These are phyloP conservation scores for Ceratobasidium sp. DNA, from an alignment of 1,284 basidiomycete species.

Conservation along the genomic window DNA sequence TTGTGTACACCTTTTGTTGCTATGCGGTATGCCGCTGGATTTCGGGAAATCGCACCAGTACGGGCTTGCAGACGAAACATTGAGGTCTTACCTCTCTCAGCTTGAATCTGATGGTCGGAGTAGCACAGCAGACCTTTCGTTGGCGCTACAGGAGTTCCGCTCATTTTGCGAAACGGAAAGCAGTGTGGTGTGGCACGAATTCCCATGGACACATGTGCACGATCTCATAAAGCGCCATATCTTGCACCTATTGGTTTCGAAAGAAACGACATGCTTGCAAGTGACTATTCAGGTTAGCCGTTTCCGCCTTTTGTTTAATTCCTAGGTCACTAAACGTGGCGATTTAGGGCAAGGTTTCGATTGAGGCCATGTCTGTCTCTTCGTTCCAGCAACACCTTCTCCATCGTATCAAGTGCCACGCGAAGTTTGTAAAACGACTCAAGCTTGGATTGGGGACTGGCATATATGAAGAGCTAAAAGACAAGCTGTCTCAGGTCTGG, in stretches of 20 bases:
- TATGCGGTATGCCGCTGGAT: not conserved
- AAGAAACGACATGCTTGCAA: not conserved
- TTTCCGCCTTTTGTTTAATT: too few species aligned
- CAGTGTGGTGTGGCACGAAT: not conserved
- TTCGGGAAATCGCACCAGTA: too few species aligned
- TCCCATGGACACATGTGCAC: not conserved
- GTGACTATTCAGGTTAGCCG: not conserved
- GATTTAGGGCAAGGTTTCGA: not conserved
- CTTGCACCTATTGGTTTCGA: not conserved
- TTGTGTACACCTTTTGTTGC: not conserved
- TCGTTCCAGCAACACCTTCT: not conserved
- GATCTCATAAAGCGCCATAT: not conserved
- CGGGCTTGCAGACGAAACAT: not conserved
- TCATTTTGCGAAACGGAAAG: not conserved
- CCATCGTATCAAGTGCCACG: not conserved
- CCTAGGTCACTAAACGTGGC: not conserved
- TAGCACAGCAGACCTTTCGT: too few species aligned
- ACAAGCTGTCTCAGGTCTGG: constrained; percentile 5
- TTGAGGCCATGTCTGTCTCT: not conserved
- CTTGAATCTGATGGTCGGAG: not conserved
- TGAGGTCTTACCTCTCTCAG: not conserved
- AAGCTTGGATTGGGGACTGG: not conserved
- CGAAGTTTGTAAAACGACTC: not conserved
- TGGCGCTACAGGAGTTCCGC: not conserved
- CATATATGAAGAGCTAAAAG: not conserved